Percentiles rank a stretch among this genome's conserved stretches.
phyloP scores from a whole-genome alignment of 805 yeast genomes.

The Tetrapisispora pingtungensis region DNA sequence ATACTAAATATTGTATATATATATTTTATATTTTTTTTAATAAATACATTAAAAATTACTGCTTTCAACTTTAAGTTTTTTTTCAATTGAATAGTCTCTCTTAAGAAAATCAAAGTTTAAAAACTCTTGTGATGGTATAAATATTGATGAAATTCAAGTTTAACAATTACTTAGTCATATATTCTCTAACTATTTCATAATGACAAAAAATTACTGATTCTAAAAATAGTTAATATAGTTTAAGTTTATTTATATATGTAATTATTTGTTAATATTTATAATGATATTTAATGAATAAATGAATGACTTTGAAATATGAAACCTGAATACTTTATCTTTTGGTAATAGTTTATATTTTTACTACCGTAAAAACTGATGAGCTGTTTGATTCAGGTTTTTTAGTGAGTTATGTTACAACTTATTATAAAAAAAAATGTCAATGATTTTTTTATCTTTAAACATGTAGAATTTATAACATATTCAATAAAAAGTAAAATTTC shows the following conservation, averaged over 20 bases:
- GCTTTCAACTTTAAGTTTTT: background rate
- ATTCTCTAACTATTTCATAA: no score
- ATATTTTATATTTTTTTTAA: background rate
- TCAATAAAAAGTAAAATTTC: background rate
- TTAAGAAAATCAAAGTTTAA: no score
- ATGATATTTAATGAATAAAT: slow-evolving; percentile 4
- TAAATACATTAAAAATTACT: background rate
- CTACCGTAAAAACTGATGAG: no score
- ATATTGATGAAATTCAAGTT: no score
- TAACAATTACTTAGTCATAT: no score
- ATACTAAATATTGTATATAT: background rate
- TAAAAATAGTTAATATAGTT: no score
- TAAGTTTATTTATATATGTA: background rate
- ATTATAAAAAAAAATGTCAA: background rate
- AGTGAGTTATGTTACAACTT: background rate
- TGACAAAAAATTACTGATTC: no score
- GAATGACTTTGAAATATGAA: background rate
- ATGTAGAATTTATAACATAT: background rate
- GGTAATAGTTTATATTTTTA: no score
- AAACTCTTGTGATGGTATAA: no score
- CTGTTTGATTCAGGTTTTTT: no score
- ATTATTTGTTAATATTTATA: slow-evolving; percentile 3
- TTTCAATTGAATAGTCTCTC: no score
- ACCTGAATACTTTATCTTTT: background rate
- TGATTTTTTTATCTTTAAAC: background rate